Percentiles rank a stretch among this genome's conserved stretches.
phyloP scores from a whole-genome alignment of 371 early-diverging fungal genomes.

The Mortierella sp. region DNA sequence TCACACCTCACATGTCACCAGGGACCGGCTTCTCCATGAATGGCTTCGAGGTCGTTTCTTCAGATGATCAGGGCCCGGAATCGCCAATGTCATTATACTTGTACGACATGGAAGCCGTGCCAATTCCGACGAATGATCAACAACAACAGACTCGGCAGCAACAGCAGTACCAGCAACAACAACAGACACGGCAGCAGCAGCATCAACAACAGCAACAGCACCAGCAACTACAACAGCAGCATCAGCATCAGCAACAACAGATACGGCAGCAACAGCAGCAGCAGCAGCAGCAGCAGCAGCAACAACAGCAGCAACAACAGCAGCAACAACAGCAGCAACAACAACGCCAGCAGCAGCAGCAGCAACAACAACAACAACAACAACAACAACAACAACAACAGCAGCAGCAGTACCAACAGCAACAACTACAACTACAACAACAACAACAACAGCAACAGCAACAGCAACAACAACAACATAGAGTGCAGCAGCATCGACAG shows the following conservation, averaged over 20 bases:
- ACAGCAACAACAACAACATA: conserved; percentile 2
- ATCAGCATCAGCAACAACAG: neutral
- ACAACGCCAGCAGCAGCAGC: neutral
- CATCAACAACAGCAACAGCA: neutral
- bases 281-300: neutral
- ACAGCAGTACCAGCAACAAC: neutral
- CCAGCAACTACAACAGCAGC: neutral
- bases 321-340: neutral
- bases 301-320: neutral
- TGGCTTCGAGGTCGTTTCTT: neutral
- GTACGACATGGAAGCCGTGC: neutral
- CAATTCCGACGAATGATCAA: neutral
- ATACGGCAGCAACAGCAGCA: conserved; percentile 1
- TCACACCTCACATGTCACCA: neutral
- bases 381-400: neutral
- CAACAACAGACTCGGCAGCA: neutral
- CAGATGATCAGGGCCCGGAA: neutral
- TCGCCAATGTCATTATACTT: neutral
- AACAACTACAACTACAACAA: neutral
- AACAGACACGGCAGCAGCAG: neutral
- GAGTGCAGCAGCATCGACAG: neutral
- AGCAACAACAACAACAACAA: neutral
- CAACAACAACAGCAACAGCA: neutral
- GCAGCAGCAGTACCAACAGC: neutral
- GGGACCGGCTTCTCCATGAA: neutral